phyloP scores from a whole-genome alignment of 257 asterid species.

The Craterostigma plantagineum region DNA sequence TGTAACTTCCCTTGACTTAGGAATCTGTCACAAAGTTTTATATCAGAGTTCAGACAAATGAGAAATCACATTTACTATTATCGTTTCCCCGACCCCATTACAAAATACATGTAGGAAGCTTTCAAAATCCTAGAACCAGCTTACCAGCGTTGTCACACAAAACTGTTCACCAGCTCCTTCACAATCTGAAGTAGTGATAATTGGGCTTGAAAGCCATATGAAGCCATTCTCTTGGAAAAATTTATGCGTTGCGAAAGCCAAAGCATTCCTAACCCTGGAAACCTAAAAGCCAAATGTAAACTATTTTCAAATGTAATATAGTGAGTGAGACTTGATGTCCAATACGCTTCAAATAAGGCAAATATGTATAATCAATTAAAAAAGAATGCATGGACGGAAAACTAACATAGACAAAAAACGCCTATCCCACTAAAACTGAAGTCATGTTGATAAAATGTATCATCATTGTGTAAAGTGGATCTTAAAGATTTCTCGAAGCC shows the following conservation, averaged over 20 bases:
- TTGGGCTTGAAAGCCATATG: conserved; percentile 94
- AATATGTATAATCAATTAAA: neutral
- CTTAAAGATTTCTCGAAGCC: too few species aligned
- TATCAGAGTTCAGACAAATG: neutral
- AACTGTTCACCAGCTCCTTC: conserved; percentile 99
- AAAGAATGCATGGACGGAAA: too few species aligned
- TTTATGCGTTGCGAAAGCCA: conserved; percentile 88
- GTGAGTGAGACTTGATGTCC: neutral
- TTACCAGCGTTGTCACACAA: conserved; percentile 95
- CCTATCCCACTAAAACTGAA: too few species aligned
- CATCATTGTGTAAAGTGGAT: too few species aligned
- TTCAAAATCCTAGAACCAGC: conserved; percentile 10
- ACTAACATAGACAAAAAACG: too few species aligned
- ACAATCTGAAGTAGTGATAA: conserved; percentile 95
- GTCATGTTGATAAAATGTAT: too few species aligned
- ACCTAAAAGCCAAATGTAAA: conserved; percentile 33
- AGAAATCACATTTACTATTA: too few species aligned
- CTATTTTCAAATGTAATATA: neutral
- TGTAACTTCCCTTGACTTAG: conserved; percentile 40
- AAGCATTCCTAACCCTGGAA: conserved; percentile 88
- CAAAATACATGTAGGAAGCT: neutral
- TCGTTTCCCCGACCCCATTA: neutral
- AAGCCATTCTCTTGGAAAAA: conserved; percentile 93
- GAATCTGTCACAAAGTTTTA: conserved; percentile 36
- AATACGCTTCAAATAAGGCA: neutral